Conservation (phyloP, 1,284 basidiomycete species). For the Blastosporella zonata region DNA sequence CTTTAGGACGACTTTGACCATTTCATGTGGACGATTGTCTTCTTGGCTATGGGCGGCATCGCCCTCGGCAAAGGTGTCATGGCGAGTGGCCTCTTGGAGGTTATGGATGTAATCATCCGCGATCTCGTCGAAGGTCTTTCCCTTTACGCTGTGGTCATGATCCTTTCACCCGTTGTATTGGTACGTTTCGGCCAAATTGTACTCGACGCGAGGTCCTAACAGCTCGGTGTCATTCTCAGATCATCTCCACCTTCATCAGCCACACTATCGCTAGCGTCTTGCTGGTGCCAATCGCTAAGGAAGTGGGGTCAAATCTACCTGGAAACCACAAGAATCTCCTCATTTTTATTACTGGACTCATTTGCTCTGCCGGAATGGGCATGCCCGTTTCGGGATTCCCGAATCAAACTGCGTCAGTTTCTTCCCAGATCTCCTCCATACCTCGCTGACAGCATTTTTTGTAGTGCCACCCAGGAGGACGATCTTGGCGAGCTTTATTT, state of each 20-base stretch:
- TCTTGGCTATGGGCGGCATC: conserved; percentile 98
- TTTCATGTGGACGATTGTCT: conserved; percentile 92
- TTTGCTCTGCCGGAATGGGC: conserved; percentile 97
- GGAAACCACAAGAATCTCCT: conserved; percentile 73
- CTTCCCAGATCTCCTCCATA: conserved; percentile 2
- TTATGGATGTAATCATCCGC: conserved; percentile 73
- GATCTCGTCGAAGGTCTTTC: conserved; percentile 67
- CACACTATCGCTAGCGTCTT: conserved; percentile 97
- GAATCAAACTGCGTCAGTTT: conserved; percentile 88
- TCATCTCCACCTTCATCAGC: conserved; percentile 89
- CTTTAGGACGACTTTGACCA: conserved; percentile 90
- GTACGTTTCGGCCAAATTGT: conserved; percentile 48
- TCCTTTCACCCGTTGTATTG: conserved; percentile 84
- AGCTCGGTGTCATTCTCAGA: conserved; percentile 33
- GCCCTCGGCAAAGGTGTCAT: conserved; percentile 93
- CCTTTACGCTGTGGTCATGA: conserved; percentile 81
- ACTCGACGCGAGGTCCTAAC: conserved; percentile 13
- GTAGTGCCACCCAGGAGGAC: conserved; percentile 88
- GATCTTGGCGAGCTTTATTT: conserved; percentile 90
- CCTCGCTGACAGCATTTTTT: conserved; percentile 16
- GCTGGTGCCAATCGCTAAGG: conserved; percentile 92
- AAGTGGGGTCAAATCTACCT: conserved; percentile 80
- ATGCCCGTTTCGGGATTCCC: conserved; percentile 98
- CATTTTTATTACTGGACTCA: conserved; percentile 90
- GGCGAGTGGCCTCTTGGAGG: conserved; percentile 83